Conservation (phyloP, 768 basidiomycete species). For the Sporobolomyces pararoseus region DNA sequence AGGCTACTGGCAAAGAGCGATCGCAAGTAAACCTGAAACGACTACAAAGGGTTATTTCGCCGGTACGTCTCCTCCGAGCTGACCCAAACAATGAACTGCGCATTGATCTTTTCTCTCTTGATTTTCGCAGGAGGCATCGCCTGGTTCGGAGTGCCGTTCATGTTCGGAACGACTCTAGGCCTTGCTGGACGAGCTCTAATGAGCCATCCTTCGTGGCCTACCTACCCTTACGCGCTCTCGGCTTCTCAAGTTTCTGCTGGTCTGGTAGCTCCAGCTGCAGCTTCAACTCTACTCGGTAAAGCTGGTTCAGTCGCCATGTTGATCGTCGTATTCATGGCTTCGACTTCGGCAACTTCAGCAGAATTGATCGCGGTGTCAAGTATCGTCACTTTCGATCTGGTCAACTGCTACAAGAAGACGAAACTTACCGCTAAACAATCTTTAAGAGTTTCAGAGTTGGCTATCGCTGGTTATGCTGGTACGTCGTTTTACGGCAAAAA, state of each 20-base stretch:
- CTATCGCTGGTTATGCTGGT: conserved; percentile 16
- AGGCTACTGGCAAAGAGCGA: conserved; percentile 70
- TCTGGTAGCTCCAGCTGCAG: conserved; percentile 74
- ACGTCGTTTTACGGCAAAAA: too few relatives aligned
- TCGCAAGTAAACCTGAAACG: conserved; percentile 76
- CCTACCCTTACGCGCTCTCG: conserved; percentile 49
- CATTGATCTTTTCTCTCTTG: too few relatives aligned
- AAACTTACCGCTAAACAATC: conserved; percentile 25
- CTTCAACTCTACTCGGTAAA: conserved; percentile 73
- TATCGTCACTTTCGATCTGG: conserved; percentile 77
- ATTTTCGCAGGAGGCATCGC: conserved; percentile 83
- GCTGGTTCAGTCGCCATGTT: conserved; percentile 71
- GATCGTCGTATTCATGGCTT: conserved; percentile 54
- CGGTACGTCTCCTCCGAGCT: too few relatives aligned
- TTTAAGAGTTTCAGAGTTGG: conserved; percentile 7
- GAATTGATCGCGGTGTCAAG: conserved; percentile 88
- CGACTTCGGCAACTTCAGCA: conserved; percentile 67
- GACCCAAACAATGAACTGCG: too few relatives aligned
- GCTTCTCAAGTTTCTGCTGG: conserved; percentile 77
- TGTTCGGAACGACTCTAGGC: conserved; percentile 75
- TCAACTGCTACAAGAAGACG: conserved; percentile 60
- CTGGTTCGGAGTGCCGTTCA: conserved; percentile 58
- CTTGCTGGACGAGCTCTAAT: conserved; percentile 78
- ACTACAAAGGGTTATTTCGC: conserved; percentile 86
- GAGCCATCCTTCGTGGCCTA: conserved; percentile 46